Conservation (phyloP, 1,139 yeast species). For the Pneumocystis carinii region DNA sequence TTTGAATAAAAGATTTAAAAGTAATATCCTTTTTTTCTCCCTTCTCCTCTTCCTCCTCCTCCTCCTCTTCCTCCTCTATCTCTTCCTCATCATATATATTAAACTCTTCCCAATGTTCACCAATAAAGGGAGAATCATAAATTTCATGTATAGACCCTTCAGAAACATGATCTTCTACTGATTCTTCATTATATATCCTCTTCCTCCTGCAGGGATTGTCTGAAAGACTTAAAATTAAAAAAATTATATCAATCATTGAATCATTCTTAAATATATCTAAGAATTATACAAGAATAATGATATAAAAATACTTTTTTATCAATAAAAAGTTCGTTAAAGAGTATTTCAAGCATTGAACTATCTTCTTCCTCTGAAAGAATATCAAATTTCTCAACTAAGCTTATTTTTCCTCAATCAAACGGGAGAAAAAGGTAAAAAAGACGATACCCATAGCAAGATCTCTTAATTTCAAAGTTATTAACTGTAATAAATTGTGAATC, state of each 20-base stretch:
- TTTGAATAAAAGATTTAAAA: neutral
- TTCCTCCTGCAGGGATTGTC: neutral
- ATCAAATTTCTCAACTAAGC: neutral
- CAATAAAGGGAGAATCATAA: neutral
- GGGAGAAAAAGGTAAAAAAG: neutral
- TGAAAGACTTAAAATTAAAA: neutral
- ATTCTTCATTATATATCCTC: neutral
- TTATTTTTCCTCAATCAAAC: neutral
- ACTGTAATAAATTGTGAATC: neutral
- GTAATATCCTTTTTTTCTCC: neutral
- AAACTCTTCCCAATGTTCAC: neutral
- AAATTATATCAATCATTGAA: neutral
- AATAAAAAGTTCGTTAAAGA: neutral
- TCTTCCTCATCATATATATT: neutral
- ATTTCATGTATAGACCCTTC: neutral
- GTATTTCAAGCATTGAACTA: neutral
- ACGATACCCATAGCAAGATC: neutral
- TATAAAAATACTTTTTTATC: neutral
- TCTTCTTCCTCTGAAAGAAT: neutral
- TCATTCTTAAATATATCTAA: neutral
- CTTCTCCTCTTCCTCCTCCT: neutral
- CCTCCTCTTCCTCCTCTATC: neutral
- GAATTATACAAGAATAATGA: neutral
- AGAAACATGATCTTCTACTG: neutral
- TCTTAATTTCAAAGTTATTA: neutral